A percentile compares a stretch with the other conserved stretches of the same genome.
Conservation (phyloP, 345 rosid genomes). For the Eutrema japonicum region DNA sequence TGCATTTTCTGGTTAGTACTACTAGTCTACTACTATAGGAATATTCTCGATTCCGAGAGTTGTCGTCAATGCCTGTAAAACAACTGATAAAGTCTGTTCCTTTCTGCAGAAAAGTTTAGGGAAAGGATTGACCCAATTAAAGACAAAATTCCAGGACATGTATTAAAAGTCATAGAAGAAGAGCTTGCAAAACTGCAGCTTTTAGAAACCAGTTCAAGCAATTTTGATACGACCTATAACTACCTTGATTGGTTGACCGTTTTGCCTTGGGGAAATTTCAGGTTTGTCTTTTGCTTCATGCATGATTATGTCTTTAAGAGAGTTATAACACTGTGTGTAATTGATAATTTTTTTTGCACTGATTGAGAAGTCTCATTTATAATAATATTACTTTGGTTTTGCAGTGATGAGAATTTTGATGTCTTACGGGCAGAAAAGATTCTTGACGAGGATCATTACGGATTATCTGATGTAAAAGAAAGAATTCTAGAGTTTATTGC, state of each 20-base stretch:
- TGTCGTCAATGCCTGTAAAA: background rate
- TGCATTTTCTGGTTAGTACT: conserved; percentile 63
- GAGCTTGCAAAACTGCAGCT: conserved; percentile 86
- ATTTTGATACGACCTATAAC: conserved; percentile 77
- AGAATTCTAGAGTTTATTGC: conserved; percentile 92
- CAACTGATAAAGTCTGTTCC: conserved; percentile 9
- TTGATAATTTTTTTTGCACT: background rate
- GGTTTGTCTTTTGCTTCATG: conserved; percentile 48
- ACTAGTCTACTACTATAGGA: conserved; percentile 33
- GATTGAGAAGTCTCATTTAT: background rate
- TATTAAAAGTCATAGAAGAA: conserved; percentile 89
- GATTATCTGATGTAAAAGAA: conserved; percentile 91
- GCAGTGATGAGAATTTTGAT: conserved; percentile 93
- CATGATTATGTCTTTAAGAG: conserved; percentile 10
- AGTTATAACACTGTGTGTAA: background rate
- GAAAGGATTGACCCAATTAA: conserved; percentile 73
- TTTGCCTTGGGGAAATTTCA: conserved; percentile 89
- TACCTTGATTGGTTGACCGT: conserved; percentile 94
- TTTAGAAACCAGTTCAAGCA: conserved; percentile 85
- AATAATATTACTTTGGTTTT: conserved; percentile 15
- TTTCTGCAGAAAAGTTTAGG: conserved; percentile 78
- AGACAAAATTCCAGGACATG: conserved; percentile 79
- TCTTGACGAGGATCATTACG: conserved; percentile 95
- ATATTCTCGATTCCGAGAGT: background rate
- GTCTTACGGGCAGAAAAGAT: conserved; percentile 72